Base-by-base conservation (phyloP, 768 basidiomycete genomes). In the Hirschioporus abietinus region DNA sequence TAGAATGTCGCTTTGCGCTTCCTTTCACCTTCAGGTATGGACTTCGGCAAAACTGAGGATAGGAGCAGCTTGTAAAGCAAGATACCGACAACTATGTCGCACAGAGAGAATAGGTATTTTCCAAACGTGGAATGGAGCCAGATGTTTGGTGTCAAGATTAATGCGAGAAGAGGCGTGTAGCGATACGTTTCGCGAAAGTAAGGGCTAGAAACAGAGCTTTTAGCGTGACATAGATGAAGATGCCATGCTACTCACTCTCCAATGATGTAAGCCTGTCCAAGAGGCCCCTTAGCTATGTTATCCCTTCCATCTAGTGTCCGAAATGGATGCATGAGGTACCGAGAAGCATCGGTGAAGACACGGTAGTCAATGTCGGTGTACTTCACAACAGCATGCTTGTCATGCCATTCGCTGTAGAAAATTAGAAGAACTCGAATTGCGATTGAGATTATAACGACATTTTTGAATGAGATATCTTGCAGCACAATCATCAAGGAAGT, bases 311-410 rank as follows among this genome's bases (percentile, higher is more conserved):
- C 74, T n/a, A 15, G 15, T 25, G 30, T 25, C 25, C 30, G 24
- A 34, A 61, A 61, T 15, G 88, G 84, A 60, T 81, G 72, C 27
- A 86, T 74, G 35, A 93, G 72, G 73, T 92, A 93, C 58, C 78
- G 80, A 0, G 95, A 88, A 4, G 97, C 97, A 75, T 99, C 96
- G 60, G 86, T 91, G 80, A 98, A 97, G 71, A 99, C 96, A 42
- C 88, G 85, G 77, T 98, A 99, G 78, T 99, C 97, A 70, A 99
- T 83, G 77, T 99, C 97, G 23, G 97, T 99, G 74, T 99, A 99
- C 76, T 96, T 96, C 25, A 98, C 88, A 30, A 86, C 76, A 0
- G 91, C 92, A 70, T 80, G 87, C 18, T 85, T 85, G 71, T 97
- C 95, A 67, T 95, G 94, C 87, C 92, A 94, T 78, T 92, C 91